Evolutionary conservation across 164 flowering plant species (phyloP).

Genomic region (Nymphaea thermarum): DNA sequence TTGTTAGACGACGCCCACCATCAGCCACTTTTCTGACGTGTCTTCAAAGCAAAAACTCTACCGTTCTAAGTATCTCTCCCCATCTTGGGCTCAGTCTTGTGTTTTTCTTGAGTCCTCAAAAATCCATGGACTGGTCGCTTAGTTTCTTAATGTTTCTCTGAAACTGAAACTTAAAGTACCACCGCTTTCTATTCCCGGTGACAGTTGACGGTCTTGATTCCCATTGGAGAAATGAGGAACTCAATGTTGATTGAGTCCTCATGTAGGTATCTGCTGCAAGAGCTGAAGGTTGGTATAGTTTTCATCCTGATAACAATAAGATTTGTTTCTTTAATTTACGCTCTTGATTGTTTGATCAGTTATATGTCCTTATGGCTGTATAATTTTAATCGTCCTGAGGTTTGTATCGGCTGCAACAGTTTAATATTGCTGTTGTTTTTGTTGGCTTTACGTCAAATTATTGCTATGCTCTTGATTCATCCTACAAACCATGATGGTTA

Average conservation of each 20-base stretch:
- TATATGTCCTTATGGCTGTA: too few relatives aligned
- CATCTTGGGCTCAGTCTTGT: not conserved
- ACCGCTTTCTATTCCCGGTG: conserved; percentile 32
- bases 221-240: conserved; percentile 22
- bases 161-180: not conserved
- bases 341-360: too few relatives aligned
- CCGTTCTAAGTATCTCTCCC: conserved; percentile 1
- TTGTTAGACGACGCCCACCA: conserved; percentile 11
- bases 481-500: too few relatives aligned
- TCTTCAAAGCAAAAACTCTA: conserved; percentile 43
- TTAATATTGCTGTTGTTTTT: not conserved
- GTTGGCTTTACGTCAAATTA: not conserved
- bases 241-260: conserved; percentile 49
- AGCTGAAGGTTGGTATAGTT: conserved; percentile 43
- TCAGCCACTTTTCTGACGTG: conserved; percentile 33
- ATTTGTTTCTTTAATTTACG: too few relatives aligned
- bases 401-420: not conserved
- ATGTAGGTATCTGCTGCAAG: conserved; percentile 81
- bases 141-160: not conserved
- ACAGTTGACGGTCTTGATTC: conserved; percentile 6
- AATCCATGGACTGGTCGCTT: not conserved
- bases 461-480: not conserved
- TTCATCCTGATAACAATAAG: too few relatives aligned
- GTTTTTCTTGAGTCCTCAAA: not conserved
- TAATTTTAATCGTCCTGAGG: too few relatives aligned